phyloP scores from a whole-genome alignment of 1,284 basidiomycete species.

The Cystobasidiaceae sp. region DNA sequence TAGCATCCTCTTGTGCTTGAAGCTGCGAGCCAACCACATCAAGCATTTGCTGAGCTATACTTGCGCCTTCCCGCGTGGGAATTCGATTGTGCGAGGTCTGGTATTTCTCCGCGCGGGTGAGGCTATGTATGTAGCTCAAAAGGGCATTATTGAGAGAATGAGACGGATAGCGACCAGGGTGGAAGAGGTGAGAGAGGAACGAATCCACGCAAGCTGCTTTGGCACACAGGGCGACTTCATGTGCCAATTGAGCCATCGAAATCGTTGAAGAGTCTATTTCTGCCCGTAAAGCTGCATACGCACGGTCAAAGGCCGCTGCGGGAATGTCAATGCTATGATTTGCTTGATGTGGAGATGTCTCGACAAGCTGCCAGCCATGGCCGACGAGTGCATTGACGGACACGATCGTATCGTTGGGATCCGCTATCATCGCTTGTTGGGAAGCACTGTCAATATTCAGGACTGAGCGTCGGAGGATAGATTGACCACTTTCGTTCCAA shows the following conservation, averaged over 20 bases:
- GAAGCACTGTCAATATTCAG: constrained; percentile 31
- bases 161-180: constrained; percentile 78
- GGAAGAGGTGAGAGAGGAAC: constrained; percentile 74
- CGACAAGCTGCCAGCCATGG: constrained; percentile 34
- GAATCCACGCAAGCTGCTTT: constrained; percentile 44
- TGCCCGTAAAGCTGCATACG: not conserved
- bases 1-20: constrained; percentile 62
- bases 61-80: constrained; percentile 48
- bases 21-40: constrained; percentile 82
- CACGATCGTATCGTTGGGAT: constrained; percentile 27
- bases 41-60: constrained; percentile 52
- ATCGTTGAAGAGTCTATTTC: constrained; percentile 11
- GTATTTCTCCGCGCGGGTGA: constrained; percentile 43
- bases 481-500: constrained; percentile 48
- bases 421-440: constrained; percentile 11
- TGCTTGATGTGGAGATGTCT: not conserved
- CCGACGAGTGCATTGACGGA: constrained; percentile 23
- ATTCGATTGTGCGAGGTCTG: constrained; percentile 48
- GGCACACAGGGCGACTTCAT: constrained; percentile 28
- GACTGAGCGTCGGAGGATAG: constrained; percentile 31
- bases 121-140: constrained; percentile 68
- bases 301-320: constrained; percentile 29
- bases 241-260: constrained; percentile 61
- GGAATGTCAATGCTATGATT: constrained; percentile 9
- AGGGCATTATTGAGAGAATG: constrained; percentile 72